phyloP scores from a whole-genome alignment of 2,329 filamentous ascomycete species.

The Teratosphaeria epicoccoides region DNA sequence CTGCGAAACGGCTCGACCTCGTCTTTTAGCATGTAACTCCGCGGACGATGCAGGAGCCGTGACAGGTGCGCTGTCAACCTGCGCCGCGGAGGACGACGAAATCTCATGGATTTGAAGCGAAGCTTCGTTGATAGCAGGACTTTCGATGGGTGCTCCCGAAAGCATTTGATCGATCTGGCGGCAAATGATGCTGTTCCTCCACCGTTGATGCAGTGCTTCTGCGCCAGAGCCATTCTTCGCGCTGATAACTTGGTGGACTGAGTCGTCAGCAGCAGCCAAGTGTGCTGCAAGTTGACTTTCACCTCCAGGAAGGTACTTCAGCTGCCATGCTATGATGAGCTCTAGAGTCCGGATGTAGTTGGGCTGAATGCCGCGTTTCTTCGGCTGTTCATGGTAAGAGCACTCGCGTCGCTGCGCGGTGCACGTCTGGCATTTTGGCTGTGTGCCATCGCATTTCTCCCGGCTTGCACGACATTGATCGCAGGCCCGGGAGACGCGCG shows the following conservation, averaged over 20 bases:
- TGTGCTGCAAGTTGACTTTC: slow-evolving; percentile 49
- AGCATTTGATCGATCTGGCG: slow-evolving; percentile 53
- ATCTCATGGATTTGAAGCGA: background rate
- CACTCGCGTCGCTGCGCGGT: slow-evolving; percentile 52
- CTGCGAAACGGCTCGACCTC: background rate
- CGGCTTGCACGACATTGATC: slow-evolving; percentile 26
- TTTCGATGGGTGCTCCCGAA: slow-evolving; percentile 31
- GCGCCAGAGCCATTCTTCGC: slow-evolving; percentile 44
- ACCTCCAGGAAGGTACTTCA: slow-evolving; percentile 49
- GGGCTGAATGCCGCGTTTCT: slow-evolving; percentile 69
- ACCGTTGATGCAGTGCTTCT: slow-evolving; percentile 49
- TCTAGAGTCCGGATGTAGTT: slow-evolving; percentile 69
- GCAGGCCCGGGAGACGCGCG: slow-evolving; percentile 31
- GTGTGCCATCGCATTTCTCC: slow-evolving; percentile 61
- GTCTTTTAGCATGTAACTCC: background rate
- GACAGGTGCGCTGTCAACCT: background rate
- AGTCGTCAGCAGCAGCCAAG: slow-evolving; percentile 37
- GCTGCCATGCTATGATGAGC: slow-evolving; percentile 55
- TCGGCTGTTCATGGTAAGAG: slow-evolving; percentile 61
- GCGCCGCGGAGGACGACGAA: background rate
- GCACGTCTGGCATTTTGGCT: slow-evolving; percentile 59
- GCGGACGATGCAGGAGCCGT: background rate
- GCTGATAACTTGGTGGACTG: slow-evolving; percentile 37
- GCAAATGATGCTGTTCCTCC: slow-evolving; percentile 52
- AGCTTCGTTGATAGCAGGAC: background rate